Conservation (phyloP, 768 basidiomycete genomes). For the Collybia sp. region DNA sequence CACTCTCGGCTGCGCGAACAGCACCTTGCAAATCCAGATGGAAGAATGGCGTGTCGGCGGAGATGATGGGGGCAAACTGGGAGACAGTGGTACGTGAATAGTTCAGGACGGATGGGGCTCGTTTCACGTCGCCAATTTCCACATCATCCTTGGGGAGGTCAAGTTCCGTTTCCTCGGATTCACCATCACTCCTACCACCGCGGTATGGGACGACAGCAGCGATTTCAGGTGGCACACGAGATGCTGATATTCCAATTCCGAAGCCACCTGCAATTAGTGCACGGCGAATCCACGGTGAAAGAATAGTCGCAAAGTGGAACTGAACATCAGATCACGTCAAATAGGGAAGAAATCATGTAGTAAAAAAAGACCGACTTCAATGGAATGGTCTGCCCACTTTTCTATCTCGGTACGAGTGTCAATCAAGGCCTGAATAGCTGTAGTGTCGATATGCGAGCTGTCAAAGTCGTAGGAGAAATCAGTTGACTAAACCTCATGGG, state of each 20-base stretch:
- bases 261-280: slow-evolving; percentile 89
- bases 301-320: slow-evolving; percentile 93
- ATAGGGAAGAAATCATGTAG: not conserved
- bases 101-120: slow-evolving; percentile 14
- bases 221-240: slow-evolving; percentile 51
- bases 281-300: slow-evolving; percentile 92
- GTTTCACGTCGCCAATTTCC: slow-evolving; percentile 28
- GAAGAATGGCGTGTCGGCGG: slow-evolving; percentile 76
- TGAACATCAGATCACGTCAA: slow-evolving; percentile 20
- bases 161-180: slow-evolving; percentile 18
- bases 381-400: slow-evolving; percentile 71
- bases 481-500: not conserved
- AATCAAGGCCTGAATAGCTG: slow-evolving; percentile 85
- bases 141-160: slow-evolving; percentile 22
- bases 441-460: slow-evolving; percentile 88
- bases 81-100: slow-evolving; percentile 4
- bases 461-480: not conserved
- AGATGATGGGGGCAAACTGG: slow-evolving; percentile 37
- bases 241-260: slow-evolving; percentile 56
- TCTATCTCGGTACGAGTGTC: slow-evolving; percentile 89
- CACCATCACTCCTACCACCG: slow-evolving; percentile 26
- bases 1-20: slow-evolving; percentile 62
- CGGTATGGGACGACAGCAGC: slow-evolving; percentile 73
- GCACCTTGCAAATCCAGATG: slow-evolving; percentile 81
- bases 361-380: slow-evolving; percentile 47